Evolutionary conservation across 768 basidiomycete species (phyloP).

Genomic region (Arthromyces matolae): DNA sequence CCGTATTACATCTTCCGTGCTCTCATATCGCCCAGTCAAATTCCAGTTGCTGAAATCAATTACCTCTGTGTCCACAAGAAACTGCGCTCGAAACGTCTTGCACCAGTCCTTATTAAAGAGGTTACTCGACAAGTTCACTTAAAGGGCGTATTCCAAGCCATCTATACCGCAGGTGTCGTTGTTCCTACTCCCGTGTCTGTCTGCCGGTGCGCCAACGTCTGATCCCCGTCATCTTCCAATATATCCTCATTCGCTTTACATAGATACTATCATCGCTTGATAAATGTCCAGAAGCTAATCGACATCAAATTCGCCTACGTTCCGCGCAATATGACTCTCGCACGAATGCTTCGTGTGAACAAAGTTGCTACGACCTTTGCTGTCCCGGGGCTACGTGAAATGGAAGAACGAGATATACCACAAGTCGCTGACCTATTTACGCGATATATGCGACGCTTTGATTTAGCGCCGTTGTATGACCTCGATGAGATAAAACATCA

Average conservation of each 20-base stretch:
- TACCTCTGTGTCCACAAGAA: conserved; percentile 98
- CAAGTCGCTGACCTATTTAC: conserved; percentile 67
- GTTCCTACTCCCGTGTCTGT: conserved; percentile 91
- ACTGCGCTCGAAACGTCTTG: conserved; percentile 87
- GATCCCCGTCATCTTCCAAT: not conserved
- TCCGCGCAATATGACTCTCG: conserved; percentile 82
- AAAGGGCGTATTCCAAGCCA: conserved; percentile 90
- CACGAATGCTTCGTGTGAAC: conserved; percentile 80
- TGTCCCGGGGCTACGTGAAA: conserved; percentile 76
- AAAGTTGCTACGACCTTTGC: conserved; percentile 54
- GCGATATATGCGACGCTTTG: conserved; percentile 82
- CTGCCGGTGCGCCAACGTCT: conserved; percentile 54
- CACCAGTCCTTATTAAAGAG: conserved; percentile 96
- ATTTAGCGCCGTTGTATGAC: conserved; percentile 71
- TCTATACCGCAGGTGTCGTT: conserved; percentile 93
- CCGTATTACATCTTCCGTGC: not conserved
- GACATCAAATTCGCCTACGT: conserved; percentile 88
- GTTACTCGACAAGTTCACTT: conserved; percentile 91
- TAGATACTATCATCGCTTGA: conserved; percentile 88
- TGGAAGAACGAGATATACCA: conserved; percentile 75
- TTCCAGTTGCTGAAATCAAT: conserved; percentile 88
- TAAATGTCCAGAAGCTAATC: conserved; percentile 90
- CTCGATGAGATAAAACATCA: conserved; percentile 83
- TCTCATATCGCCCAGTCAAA: conserved; percentile 20
- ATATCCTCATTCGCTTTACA: conserved; percentile 6